Conservation (phyloP, 257 asterid genomes). For the Henckelia pumila region DNA sequence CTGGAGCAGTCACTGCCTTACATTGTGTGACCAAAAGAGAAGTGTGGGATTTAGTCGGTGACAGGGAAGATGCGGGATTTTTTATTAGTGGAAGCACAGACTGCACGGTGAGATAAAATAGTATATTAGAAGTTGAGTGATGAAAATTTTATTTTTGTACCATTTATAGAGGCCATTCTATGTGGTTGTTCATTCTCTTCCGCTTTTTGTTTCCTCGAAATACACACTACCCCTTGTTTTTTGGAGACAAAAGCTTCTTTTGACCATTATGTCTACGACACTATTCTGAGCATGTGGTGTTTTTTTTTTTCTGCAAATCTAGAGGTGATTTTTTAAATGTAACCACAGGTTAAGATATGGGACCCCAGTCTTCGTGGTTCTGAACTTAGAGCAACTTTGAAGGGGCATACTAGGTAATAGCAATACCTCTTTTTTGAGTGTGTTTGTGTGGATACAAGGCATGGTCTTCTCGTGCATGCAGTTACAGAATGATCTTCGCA, state of each 20-base stretch:
- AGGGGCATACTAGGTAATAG: conserved; percentile 81
- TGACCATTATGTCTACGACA: conserved; percentile 2
- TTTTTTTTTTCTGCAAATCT: neutral
- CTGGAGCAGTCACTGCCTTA: conserved; percentile 82
- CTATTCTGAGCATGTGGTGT: neutral
- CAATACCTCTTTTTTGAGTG: conserved; percentile 5
- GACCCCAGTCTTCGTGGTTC: conserved; percentile 95
- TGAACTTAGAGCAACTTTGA: conserved; percentile 85
- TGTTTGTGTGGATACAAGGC: conserved; percentile 17
- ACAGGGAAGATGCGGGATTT: conserved; percentile 95
- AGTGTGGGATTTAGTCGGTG: conserved; percentile 95
- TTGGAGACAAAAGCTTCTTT: conserved; percentile 23
- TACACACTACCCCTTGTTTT: conserved; percentile 1
- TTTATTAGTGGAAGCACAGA: conserved; percentile 96
- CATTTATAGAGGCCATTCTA: conserved; percentile 4
- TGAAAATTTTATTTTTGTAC: conserved; percentile 10
- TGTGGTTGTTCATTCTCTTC: neutral
- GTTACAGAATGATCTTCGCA: conserved; percentile 14
- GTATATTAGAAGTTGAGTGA: conserved; percentile 14
- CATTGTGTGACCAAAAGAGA: conserved; percentile 95
- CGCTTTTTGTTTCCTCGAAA: conserved; percentile 5
- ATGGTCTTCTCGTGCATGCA: conserved; percentile 24
- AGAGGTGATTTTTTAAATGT: conserved; percentile 2
- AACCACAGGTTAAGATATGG: conserved; percentile 86
- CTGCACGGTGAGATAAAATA: conserved; percentile 57